A percentile compares a stretch with the other conserved stretches of the same genome.
phyloP scores from a whole-genome alignment of 2,329 filamentous ascomycete genomes.

The Alternaria solani region DNA sequence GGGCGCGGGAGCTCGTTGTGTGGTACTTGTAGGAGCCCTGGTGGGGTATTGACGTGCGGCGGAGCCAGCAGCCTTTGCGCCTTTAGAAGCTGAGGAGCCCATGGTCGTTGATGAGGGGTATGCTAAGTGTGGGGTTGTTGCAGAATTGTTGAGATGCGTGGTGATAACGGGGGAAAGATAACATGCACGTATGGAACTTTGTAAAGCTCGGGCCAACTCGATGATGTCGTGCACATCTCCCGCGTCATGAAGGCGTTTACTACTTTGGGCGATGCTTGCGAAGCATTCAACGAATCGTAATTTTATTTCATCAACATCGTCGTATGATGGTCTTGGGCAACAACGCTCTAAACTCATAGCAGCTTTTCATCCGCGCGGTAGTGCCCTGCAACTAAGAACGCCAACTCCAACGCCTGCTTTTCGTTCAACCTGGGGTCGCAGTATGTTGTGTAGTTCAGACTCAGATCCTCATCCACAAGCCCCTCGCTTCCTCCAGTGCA shows the following conservation, averaged over 20 bases:
- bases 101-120: slow-evolving; percentile 48
- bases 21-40: slow-evolving; percentile 52
- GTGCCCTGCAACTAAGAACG: slow-evolving; percentile 90
- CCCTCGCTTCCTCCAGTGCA: slow-evolving; percentile 91
- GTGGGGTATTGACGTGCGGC: slow-evolving; percentile 65
- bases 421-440: slow-evolving; percentile 96
- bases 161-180: slow-evolving; percentile 35
- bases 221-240: slow-evolving; percentile 13
- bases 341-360: neutral
- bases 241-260: slow-evolving; percentile 2
- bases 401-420: slow-evolving; percentile 95
- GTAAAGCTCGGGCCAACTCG: slow-evolving; percentile 13
- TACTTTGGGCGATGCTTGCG: slow-evolving; percentile 5
- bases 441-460: slow-evolving; percentile 92
- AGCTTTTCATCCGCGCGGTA: slow-evolving; percentile 61
- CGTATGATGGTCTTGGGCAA: neutral
- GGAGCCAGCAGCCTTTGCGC: slow-evolving; percentile 58
- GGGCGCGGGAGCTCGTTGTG: slow-evolving; percentile 40
- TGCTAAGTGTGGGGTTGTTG: slow-evolving; percentile 16
- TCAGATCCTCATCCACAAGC: slow-evolving; percentile 85
- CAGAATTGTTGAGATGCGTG: slow-evolving; percentile 36
- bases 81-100: slow-evolving; percentile 68
- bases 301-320: neutral
- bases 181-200: slow-evolving; percentile 14
- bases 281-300: neutral